Evolutionary conservation across 371 early-diverging fungal genomes (phyloP).

Genomic region (Lichtheimia ramosa): DNA sequence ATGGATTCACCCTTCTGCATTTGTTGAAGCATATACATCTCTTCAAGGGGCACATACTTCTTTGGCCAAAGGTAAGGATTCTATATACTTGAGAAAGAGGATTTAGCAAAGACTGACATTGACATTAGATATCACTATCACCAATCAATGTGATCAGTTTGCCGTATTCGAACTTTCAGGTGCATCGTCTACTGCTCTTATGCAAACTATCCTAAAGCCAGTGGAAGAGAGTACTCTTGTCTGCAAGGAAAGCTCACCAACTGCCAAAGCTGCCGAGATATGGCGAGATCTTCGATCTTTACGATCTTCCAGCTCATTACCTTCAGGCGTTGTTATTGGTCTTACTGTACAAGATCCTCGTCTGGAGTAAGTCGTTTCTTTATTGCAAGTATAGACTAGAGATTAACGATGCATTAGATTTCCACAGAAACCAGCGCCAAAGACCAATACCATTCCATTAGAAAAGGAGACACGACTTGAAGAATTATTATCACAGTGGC

Average conservation of each 20-base stretch:
- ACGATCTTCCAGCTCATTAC: conserved; percentile 64
- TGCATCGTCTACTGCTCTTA: conserved; percentile 72
- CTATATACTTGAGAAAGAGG: neutral
- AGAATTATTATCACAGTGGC: conserved; percentile 58
- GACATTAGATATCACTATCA: neutral
- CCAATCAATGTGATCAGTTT: neutral
- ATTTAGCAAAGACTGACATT: neutral
- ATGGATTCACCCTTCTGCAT: conserved; percentile 69
- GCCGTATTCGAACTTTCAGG: conserved; percentile 73
- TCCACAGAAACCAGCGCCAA: conserved; percentile 69
- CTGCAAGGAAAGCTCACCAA: neutral
- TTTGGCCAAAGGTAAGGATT: neutral
- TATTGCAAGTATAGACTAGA: neutral
- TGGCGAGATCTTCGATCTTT: conserved; percentile 55
- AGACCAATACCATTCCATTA: conserved; percentile 33
- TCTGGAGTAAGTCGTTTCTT: conserved; percentile 48
- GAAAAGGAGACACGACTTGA: conserved; percentile 21
- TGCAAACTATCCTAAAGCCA: conserved; percentile 58
- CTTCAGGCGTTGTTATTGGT: conserved; percentile 67
- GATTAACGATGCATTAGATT: conserved; percentile 42
- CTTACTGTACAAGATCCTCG: conserved; percentile 76
- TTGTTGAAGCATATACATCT: conserved; percentile 28
- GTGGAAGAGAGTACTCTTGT: conserved; percentile 6
- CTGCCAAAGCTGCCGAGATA: conserved; percentile 11
- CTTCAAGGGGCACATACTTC: neutral